A percentile compares a stretch with the other conserved stretches of the same genome.
These are phyloP conservation scores for Mycena belliarum DNA, from an alignment of 768 basidiomycete species.

Conservation along the genomic window DNA sequence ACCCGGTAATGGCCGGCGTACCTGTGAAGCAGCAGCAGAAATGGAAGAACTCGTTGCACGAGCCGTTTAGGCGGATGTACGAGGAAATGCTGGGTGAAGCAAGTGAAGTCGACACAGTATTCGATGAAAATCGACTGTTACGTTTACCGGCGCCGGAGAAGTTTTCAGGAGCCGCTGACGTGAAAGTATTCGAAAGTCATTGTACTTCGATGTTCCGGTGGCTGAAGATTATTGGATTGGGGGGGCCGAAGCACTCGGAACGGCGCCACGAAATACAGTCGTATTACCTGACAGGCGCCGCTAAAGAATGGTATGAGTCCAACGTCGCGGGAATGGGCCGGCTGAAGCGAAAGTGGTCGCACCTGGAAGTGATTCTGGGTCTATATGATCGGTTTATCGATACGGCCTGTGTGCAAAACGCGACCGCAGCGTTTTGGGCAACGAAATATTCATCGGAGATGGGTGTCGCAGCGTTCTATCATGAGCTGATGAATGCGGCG, in stretches of 20 bases:
- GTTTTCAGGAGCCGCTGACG: background rate
- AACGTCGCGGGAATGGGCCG: background rate
- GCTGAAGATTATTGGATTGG: background rate
- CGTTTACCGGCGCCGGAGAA: background rate
- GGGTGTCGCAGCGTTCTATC: background rate
- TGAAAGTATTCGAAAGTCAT: background rate
- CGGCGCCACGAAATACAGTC: background rate
- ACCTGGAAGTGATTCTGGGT: background rate
- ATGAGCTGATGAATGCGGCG: background rate
- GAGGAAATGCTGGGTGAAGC: background rate
- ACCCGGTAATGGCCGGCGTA: background rate
- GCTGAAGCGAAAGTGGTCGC: background rate
- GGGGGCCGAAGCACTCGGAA: background rate
- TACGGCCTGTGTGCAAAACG: background rate
- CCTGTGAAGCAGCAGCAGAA: background rate
- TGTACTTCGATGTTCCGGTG: background rate
- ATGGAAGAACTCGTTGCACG: background rate
- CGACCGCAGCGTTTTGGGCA: background rate
- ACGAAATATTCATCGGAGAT: background rate
- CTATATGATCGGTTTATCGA: constrained; percentile 5
- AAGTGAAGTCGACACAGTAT: background rate
- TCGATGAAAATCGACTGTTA: background rate
- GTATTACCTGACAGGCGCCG: background rate
- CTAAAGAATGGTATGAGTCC: background rate
- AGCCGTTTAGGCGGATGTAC: background rate